phyloP scores from a whole-genome alignment of 1,139 yeast genomes.

The Hansenula sp. region DNA sequence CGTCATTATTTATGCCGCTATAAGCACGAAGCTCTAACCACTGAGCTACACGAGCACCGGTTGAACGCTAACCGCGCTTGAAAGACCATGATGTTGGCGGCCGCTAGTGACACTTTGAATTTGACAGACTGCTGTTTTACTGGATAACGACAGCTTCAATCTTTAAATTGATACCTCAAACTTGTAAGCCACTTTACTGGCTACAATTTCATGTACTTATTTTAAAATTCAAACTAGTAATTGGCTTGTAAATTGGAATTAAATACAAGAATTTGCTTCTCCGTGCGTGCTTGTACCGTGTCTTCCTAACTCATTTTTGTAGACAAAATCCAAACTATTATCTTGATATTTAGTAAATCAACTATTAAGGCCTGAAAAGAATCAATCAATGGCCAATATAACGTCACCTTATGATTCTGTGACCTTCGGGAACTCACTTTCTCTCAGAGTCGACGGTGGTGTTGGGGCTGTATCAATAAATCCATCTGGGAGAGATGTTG shows the following conservation, averaged over 20 bases:
- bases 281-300: too few relatives aligned
- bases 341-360: too few relatives aligned
- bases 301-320: too few relatives aligned
- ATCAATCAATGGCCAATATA: slow-evolving; percentile 6
- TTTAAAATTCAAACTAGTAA: too few relatives aligned
- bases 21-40: slow-evolving; percentile 50
- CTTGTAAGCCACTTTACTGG: too few relatives aligned
- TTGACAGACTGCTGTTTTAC: neutral
- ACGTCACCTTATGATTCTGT: slow-evolving; percentile 33
- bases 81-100: neutral
- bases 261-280: too few relatives aligned
- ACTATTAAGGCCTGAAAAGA: neutral
- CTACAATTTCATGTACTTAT: too few relatives aligned
- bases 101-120: neutral
- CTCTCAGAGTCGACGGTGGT: slow-evolving; percentile 86
- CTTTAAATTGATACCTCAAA: neutral
- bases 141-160: neutral
- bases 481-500: slow-evolving; percentile 92
- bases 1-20: slow-evolving; percentile 33
- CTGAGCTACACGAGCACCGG: slow-evolving; percentile 44
- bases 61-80: neutral
- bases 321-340: too few relatives aligned
- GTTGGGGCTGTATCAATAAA: slow-evolving; percentile 91
- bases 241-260: too few relatives aligned
- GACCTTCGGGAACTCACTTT: slow-evolving; percentile 75